A percentile compares a stretch with the other conserved stretches of the same genome.
Conservation (phyloP, 73 alveolate genomes). For the Tetrahymena malaccensis region DNA sequence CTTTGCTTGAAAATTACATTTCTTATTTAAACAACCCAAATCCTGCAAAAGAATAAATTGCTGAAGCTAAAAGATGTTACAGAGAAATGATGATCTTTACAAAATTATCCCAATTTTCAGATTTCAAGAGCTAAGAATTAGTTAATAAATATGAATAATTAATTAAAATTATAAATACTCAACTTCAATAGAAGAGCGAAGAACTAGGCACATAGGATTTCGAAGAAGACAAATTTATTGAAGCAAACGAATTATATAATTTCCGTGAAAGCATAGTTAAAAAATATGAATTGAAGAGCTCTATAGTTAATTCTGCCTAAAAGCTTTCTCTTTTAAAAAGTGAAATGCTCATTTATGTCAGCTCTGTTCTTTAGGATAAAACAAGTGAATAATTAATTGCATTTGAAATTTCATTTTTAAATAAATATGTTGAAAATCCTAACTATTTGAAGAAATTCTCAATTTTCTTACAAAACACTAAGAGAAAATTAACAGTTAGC, state of each 20-base stretch:
- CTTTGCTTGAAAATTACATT: background rate
- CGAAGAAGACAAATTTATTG: background rate
- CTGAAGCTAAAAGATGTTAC: background rate
- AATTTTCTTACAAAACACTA: background rate
- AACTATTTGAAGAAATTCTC: background rate
- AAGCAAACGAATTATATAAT: background rate
- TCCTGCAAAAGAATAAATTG: background rate
- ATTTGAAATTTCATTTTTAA: background rate
- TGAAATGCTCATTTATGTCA: background rate
- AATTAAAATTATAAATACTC: background rate
- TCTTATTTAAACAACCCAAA: background rate
- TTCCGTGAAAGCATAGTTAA: background rate
- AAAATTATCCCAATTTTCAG: background rate
- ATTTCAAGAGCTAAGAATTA: background rate
- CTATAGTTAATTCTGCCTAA: background rate
- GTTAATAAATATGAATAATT: background rate
- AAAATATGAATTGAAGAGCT: background rate
- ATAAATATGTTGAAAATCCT: background rate
- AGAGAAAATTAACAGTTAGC: background rate
- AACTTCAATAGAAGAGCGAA: background rate
- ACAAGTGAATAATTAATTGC: background rate
- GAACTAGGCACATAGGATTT: background rate
- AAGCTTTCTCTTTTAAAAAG: background rate
- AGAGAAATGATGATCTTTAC: background rate
- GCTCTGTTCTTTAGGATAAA: background rate